Conservation (phyloP, 768 basidiomycete genomes). For the Pleurotus salmoneostramineus region DNA sequence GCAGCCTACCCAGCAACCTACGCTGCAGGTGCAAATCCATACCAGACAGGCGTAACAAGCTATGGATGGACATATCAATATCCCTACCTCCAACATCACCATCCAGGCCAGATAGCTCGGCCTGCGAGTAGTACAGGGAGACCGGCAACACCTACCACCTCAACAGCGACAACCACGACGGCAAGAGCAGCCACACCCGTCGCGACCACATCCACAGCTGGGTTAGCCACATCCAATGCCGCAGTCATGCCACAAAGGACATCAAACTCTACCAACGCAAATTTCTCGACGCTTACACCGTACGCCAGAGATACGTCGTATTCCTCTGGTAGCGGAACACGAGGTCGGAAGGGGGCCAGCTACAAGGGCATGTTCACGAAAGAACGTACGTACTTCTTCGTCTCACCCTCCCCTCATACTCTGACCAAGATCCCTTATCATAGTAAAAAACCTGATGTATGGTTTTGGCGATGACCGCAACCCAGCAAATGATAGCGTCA, state of each 20-base stretch:
- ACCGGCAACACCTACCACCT: conserved; percentile 6
- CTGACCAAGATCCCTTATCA: conserved; percentile 11
- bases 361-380: conserved; percentile 75
- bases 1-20: conserved; percentile 15
- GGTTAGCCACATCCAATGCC: conserved; percentile 23
- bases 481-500: conserved; percentile 83
- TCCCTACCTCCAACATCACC: conserved; percentile 47
- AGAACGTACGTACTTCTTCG: conserved; percentile 54
- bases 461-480: conserved; percentile 92
- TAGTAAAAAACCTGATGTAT: conserved; percentile 86
- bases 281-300: conserved; percentile 57
- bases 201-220: conserved; percentile 22
- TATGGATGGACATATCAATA: conserved; percentile 77
- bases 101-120: conserved; percentile 15
- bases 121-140: conserved; percentile 8
- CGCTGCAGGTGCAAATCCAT: conserved; percentile 20
- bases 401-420: not conserved
- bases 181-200: conserved; percentile 12
- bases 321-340: conserved; percentile 33
- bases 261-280: conserved; percentile 39
- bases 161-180: conserved; percentile 23
- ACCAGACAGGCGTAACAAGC: conserved; percentile 63
- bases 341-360: conserved; percentile 57
- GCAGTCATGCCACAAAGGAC: conserved; percentile 30
- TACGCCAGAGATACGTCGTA: conserved; percentile 46